Evolutionary conservation across 179 eudicot species (phyloP).

Genomic region (Vitellaria paradoxa): DNA sequence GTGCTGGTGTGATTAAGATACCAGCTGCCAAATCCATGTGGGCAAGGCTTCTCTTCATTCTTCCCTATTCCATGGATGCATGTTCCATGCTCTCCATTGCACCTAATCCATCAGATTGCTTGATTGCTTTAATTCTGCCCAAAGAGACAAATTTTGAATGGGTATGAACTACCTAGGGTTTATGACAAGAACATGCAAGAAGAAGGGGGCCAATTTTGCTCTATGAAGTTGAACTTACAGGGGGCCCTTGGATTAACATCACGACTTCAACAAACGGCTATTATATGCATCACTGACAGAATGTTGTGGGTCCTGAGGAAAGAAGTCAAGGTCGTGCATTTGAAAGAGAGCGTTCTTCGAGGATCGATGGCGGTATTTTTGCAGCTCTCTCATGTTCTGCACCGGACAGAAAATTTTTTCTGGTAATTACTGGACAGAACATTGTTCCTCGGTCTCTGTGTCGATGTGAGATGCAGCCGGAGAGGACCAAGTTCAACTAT

Average conservation of each 20-base stretch:
- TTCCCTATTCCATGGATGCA: constrained; percentile 67
- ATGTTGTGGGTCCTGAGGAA: neutral
- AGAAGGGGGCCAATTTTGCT: neutral
- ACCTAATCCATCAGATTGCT: constrained; percentile 61
- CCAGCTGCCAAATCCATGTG: constrained; percentile 66
- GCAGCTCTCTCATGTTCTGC: neutral
- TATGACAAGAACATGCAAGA: neutral
- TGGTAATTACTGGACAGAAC: too few relatives aligned
- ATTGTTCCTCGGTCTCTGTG: too few relatives aligned
- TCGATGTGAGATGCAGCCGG: too few relatives aligned
- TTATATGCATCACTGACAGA: neutral
- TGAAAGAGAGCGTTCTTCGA: neutral
- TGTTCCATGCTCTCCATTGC: constrained; percentile 72
- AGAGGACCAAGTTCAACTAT: too few relatives aligned
- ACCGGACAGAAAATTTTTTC: too few relatives aligned
- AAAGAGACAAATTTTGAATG: constrained; percentile 72
- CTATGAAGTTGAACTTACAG: neutral
- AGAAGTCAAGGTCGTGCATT: neutral
- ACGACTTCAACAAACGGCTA: neutral
- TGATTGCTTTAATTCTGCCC: constrained; percentile 74
- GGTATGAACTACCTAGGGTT: constrained; percentile 22
- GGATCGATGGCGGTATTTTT: neutral
- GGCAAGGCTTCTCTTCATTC: constrained; percentile 86
- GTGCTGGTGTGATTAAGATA: constrained; percentile 94
- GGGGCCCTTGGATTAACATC: neutral